These are phyloP conservation scores for Candida neerlandica DNA, from an alignment of 1,139 yeast species.

Conservation along the genomic window DNA sequence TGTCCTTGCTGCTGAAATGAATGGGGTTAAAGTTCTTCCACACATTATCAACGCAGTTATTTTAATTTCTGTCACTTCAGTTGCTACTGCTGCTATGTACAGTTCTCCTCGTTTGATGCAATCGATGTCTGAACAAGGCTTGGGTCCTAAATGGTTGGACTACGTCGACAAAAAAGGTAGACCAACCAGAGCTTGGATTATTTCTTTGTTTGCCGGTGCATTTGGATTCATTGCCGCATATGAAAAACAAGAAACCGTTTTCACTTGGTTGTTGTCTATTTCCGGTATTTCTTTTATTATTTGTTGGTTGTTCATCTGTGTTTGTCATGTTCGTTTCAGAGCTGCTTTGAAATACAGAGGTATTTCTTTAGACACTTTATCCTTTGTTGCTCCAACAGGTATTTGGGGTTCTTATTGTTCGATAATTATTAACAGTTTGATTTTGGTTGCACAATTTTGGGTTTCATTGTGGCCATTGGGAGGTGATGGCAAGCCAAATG, in stretches of 20 bases:
- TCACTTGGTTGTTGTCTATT: constrained; percentile 28
- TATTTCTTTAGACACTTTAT: constrained; percentile 32
- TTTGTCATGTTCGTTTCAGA: constrained; percentile 36
- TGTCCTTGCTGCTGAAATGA: constrained; percentile 40
- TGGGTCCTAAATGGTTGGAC: constrained; percentile 33
- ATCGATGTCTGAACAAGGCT: constrained; percentile 36
- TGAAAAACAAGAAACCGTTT: constrained; percentile 23
- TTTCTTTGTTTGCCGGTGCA: constrained; percentile 22
- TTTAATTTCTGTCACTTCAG: constrained; percentile 35
- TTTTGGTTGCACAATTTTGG: constrained; percentile 41
- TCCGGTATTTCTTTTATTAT: constrained; percentile 29
- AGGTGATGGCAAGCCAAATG: constrained; percentile 32
- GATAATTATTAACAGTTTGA: constrained; percentile 22
- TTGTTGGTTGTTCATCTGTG: constrained; percentile 34
- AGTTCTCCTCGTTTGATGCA: constrained; percentile 38
- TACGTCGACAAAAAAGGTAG: constrained; percentile 38
- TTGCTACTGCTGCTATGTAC: constrained; percentile 39
- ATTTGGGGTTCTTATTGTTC: constrained; percentile 24
- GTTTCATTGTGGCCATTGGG: constrained; percentile 42
- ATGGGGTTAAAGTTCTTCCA: constrained; percentile 33
- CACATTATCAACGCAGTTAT: constrained; percentile 37
- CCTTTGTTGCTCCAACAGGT: constrained; percentile 32
- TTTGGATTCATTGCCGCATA: constrained; percentile 28
- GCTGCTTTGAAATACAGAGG: constrained; percentile 31
- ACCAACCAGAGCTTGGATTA: constrained; percentile 31